Evolutionary conservation across 768 basidiomycete genomes (phyloP), one percentile per base, ranked within the genome.

Genomic region (Sistotremastrum niveocremeum): DNA sequence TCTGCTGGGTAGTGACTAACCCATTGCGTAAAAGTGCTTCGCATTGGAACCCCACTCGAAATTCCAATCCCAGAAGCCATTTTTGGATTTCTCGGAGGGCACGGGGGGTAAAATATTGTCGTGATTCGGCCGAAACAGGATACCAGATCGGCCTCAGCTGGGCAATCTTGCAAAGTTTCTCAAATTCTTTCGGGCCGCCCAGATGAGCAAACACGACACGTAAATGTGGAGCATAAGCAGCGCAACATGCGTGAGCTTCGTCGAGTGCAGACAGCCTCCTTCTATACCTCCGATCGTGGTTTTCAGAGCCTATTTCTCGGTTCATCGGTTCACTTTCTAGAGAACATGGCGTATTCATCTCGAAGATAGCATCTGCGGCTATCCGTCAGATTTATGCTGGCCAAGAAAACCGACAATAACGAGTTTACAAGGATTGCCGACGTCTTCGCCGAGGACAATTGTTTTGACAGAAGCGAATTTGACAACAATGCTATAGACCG

Each of bases 31-130:
- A 58, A 7, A 86, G 64, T 0, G 76, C 72, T 57, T 84, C 84
- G 31, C 87, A 62, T 59, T 90, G 87, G 56, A 87, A 90, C 1
- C 79, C 81, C 33, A 85, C 68, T 4, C 65, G 60, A 81, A 82
- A 88, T 9, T 71, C 65, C 40, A 79, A 68, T 3, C 57, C 60
- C 32, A 58, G 57, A 38, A 82, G 51, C 61, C 67, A 68, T 10
- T 54, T 56, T 10, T 65, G 62, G 6, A 84, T 56, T 6, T 60
- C 61, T 49, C 69, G 60, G 3, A 87, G 65, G 4, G 63, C 60
- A 49, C 61, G 73, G 7, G 55, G 51, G 0, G 65, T 52, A 55
- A 82, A 88, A 51, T 84, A 79, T 0, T 60, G 64, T 36, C 61
- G 66, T 3, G 63, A 53, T 4, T 65, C 39, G 3, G 54, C 49